Evolutionary conservation across 495 filamentous ascomycete genomes (phyloP).

Genomic region (Neurospora sp.): DNA sequence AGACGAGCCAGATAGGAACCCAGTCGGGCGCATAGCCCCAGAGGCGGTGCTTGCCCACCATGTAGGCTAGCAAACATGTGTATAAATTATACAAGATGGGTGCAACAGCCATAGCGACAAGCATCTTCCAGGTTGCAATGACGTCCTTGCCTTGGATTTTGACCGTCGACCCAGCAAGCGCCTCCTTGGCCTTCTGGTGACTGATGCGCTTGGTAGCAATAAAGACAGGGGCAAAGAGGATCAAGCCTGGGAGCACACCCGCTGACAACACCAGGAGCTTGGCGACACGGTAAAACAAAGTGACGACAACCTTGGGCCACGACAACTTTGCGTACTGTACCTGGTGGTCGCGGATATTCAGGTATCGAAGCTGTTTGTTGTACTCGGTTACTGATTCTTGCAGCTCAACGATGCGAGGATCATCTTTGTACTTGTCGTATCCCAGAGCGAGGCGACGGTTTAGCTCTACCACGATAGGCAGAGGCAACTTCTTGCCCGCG

Average conservation of each 20-base stretch:
- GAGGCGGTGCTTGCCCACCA: conserved; percentile 71
- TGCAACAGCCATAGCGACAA: conserved; percentile 82
- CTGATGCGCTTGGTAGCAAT: conserved; percentile 81
- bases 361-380: conserved; percentile 75
- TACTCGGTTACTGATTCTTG: conserved; percentile 74
- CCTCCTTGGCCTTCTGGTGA: conserved; percentile 81
- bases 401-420: conserved; percentile 71
- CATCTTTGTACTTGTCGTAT: conserved; percentile 87
- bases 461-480: conserved; percentile 91
- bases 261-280: conserved; percentile 70
- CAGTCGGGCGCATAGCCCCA: conserved; percentile 69
- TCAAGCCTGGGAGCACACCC: conserved; percentile 74
- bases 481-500: conserved; percentile 83
- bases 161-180: conserved; percentile 83
- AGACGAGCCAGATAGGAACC: conserved; percentile 71
- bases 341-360: conserved; percentile 90
- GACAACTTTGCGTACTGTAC: conserved; percentile 85
- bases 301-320: conserved; percentile 60
- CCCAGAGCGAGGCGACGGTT: conserved; percentile 89
- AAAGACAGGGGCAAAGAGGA: conserved; percentile 89
- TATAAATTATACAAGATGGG: conserved; percentile 80
- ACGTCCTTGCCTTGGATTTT: conserved; percentile 92
- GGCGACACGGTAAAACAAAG: conserved; percentile 65
- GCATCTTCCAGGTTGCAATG: conserved; percentile 96
- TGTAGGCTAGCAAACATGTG: conserved; percentile 59